phyloP scores from a whole-genome alignment of 257 asterid genomes.

The Rhazya stricta region DNA sequence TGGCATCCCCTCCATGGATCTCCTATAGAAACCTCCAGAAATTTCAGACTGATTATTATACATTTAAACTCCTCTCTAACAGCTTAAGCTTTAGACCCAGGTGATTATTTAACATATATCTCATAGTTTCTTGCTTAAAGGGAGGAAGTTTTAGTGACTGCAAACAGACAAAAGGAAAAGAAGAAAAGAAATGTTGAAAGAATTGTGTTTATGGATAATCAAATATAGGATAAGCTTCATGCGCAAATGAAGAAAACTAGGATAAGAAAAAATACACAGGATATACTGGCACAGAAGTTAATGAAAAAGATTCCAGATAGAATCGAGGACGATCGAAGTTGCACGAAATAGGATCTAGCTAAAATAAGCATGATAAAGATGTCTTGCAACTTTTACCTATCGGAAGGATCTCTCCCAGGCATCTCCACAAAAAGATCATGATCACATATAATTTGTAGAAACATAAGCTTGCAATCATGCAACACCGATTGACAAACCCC shows the following conservation, averaged over 20 bases:
- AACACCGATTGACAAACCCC: constrained; percentile 91
- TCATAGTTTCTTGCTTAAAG: background rate
- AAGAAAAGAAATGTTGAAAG: constrained; percentile 10
- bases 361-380: background rate
- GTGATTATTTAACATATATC: background rate
- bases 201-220: background rate
- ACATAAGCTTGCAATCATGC: constrained; percentile 98
- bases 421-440: constrained; percentile 98
- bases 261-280: background rate
- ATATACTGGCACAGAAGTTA: background rate
- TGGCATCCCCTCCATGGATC: background rate
- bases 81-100: background rate
- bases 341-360: background rate
- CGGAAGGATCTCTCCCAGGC: constrained; percentile 99
- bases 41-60: background rate
- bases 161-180: background rate
- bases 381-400: constrained; percentile 50
- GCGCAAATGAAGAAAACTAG: background rate
- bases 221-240: background rate
- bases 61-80: background rate
- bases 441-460: constrained; percentile 91
- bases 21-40: background rate
- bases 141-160: background rate
- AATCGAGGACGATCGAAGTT: background rate
- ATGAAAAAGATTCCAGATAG: background rate